Evolutionary conservation across 164 flowering plant species (phyloP).

Genomic region (Akebia trifoliata): DNA sequence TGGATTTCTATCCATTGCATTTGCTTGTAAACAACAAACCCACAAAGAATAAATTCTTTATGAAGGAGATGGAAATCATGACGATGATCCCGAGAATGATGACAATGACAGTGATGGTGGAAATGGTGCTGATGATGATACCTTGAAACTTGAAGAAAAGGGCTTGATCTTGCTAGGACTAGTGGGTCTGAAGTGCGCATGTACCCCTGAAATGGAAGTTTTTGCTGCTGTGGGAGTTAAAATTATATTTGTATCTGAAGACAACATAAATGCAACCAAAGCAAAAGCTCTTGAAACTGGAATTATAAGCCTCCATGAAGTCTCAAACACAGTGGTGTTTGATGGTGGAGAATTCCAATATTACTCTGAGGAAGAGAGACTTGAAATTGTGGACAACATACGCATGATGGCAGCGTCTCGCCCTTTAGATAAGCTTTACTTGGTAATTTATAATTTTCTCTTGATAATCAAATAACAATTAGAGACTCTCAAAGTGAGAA

Average conservation of each 20-base stretch:
- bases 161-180: background rate
- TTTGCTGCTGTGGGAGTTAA: constrained; percentile 1
- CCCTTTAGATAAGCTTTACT: constrained; percentile 15
- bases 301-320: background rate
- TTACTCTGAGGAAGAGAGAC: constrained; percentile 11
- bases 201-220: background rate
- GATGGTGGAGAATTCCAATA: constrained; percentile 19
- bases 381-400: constrained; percentile 12
- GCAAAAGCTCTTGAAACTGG: constrained; percentile 2
- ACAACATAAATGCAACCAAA: background rate
- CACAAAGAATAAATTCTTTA: too few species aligned
- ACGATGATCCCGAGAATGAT: background rate
- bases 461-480: too few species aligned
- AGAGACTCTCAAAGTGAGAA: too few species aligned
- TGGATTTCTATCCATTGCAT: background rate
- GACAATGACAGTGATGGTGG: too few species aligned
- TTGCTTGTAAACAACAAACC: background rate
- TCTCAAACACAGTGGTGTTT: constrained; percentile 8
- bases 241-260: too few species aligned
- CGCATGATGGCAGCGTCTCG: constrained; percentile 20
- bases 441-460: too few species aligned
- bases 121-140: background rate
- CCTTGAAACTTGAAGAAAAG: background rate
- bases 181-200: background rate
- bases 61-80: background rate